Base-by-base conservation (phyloP, 768 basidiomycete genomes). In the Kwoniella sp. region DNA sequence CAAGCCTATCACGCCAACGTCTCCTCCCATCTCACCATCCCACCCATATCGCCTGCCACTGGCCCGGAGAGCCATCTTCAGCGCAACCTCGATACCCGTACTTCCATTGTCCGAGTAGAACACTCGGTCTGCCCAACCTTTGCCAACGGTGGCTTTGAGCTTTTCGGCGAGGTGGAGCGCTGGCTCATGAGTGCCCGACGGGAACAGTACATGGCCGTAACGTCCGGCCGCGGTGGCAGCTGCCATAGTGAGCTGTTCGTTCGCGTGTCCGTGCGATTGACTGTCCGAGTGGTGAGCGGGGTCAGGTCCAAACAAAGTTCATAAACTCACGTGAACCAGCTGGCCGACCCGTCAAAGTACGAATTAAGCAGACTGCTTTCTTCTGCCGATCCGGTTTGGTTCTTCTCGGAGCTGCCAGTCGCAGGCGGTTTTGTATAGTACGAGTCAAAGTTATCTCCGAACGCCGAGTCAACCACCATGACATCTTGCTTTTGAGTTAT, bases 151-250 rank as follows among this genome's bases (percentile, higher is more conserved):
- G 23, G 77, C 70, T 15, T 93, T 74, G 19, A 96, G 78, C 17
- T 81, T 80, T 67, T 96, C 92, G 1, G 89, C 84, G 19, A 98
- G 81, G 27, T 80, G 76, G 3, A 98, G 78, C 0, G 93, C 93
- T 8, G 93, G 93, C 3, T 81, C 79, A 68, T 96, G 87, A 0
- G 84, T 84, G 2, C 88, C 87, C 58, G 86, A 83, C 8, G 93
- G 93, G 71, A 91, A 96, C 79, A 98, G 89, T 61, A 98, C 91
- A 73, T 98, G 93, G 0, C 93, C 93, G 65, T 96, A 98, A 2
- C 93, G 81, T 7, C 93, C 93, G 15, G 89, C 85, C 5, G 91
- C 90, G 28, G 80, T 79, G 1, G 92, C 91, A 0, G 89, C 92
- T 8, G 92, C 89, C 36, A 92, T 78, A 0, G 88, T 84, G 12